Evolutionary conservation across 768 basidiomycete species (phyloP).

Genomic region (Amanita phalloides): DNA sequence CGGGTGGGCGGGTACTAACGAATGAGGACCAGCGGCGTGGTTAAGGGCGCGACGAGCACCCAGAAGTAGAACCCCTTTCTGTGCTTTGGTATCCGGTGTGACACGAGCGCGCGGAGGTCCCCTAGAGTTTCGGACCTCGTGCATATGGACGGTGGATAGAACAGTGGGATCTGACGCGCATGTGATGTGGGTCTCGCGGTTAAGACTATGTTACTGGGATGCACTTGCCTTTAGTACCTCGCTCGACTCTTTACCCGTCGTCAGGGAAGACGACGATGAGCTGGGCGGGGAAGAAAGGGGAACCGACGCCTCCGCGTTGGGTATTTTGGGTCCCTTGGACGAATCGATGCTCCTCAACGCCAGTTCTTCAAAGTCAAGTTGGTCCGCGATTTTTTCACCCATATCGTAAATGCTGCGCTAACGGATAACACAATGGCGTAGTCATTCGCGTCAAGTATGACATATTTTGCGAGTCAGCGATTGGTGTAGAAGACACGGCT

Average conservation of each 20-base stretch:
- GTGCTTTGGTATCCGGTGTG: conserved; percentile 51
- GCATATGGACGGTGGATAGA: conserved; percentile 43
- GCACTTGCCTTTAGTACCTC: background rate
- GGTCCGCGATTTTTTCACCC: conserved; percentile 61
- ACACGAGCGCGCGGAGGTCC: conserved; percentile 42
- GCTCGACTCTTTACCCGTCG: background rate
- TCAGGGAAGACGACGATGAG: background rate
- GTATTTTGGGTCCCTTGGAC: conserved; percentile 46
- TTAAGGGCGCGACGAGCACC: conserved; percentile 58
- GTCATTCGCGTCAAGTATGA: background rate
- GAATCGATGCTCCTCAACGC: conserved; percentile 66
- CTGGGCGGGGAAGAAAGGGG: conserved; percentile 7
- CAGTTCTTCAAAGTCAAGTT: conserved; percentile 73
- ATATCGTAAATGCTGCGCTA: conserved; percentile 44
- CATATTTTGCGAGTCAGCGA: background rate
- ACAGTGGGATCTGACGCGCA: conserved; percentile 46
- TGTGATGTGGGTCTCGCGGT: background rate
- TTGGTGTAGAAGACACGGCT: too few relatives aligned
- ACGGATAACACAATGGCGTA: conserved; percentile 1
- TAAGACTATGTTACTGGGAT: background rate
- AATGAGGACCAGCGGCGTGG: conserved; percentile 66
- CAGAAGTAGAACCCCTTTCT: conserved; percentile 55
- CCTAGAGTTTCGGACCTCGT: conserved; percentile 22
- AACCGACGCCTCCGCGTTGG: background rate
- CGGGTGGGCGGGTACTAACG: conserved; percentile 34